phyloP scores from a whole-genome alignment of 306 rosid genomes.

The Dryas alaskensis region DNA sequence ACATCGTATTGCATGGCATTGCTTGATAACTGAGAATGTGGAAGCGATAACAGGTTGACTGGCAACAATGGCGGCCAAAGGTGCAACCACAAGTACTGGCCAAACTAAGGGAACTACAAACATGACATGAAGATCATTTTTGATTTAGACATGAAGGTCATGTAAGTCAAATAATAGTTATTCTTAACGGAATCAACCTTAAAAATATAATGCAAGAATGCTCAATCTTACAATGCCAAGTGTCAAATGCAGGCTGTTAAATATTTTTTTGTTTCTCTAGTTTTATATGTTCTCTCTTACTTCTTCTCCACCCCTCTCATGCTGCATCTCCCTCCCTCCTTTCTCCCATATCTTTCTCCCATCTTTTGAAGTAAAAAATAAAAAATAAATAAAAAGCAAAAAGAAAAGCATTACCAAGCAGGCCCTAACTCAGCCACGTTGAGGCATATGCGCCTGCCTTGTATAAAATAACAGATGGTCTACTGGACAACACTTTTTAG shows the following conservation, averaged over 20 bases:
- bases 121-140: conserved; percentile 35
- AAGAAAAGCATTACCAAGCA: no score
- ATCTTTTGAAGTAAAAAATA: no score
- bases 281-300: no score
- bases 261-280: not conserved
- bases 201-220: conserved; percentile 8
- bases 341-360: no score
- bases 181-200: not conserved
- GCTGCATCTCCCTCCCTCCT: no score
- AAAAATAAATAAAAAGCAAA: no score
- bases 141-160: conserved; percentile 26
- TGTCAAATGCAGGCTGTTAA: not conserved
- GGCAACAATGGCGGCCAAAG: conserved; percentile 62
- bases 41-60: conserved; percentile 75
- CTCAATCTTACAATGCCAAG: not conserved
- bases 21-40: conserved; percentile 65
- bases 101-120: conserved; percentile 67
- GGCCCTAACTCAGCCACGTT: no score
- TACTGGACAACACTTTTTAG: not conserved
- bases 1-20: conserved; percentile 74
- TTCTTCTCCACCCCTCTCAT: no score
- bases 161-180: conserved; percentile 20
- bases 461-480: no score
- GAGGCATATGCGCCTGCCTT: no score
- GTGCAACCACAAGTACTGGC: conserved; percentile 70